Conservation (phyloP, 257 asterid genomes). For the Galeopsis tetrahit region DNA sequence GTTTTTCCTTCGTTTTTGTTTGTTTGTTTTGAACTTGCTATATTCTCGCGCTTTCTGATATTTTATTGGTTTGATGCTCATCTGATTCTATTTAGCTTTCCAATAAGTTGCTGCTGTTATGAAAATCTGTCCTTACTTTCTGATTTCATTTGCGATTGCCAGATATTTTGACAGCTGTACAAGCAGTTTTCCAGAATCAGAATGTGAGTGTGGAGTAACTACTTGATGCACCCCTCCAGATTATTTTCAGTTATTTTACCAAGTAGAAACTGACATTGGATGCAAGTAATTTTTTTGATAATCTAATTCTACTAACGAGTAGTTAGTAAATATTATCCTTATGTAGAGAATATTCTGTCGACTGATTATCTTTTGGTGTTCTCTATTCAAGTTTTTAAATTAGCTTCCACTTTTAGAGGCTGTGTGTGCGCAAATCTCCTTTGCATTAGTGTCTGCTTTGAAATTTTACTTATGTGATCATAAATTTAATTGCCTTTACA, state of each 20-base stretch:
- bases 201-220: constrained; percentile 64
- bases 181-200: constrained; percentile 72
- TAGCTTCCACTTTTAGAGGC: constrained; percentile 22
- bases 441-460: constrained; percentile 21
- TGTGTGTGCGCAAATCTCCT: constrained; percentile 25
- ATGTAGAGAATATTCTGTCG: background rate
- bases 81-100: constrained; percentile 21
- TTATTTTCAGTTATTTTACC: constrained; percentile 11
- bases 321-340: constrained; percentile 17
- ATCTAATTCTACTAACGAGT: constrained; percentile 3
- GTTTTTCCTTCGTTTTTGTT: background rate
- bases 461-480: constrained; percentile 26
- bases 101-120: constrained; percentile 27
- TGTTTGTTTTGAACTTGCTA: constrained; percentile 8
- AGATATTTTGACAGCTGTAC: constrained; percentile 80
- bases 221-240: constrained; percentile 19
- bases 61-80: constrained; percentile 29
- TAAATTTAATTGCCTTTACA: constrained; percentile 42
- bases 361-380: background rate
- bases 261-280: constrained; percentile 24
- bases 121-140: constrained; percentile 29
- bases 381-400: constrained; percentile 18
- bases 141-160: constrained; percentile 42
- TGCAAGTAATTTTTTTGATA: background rate
- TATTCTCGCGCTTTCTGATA: constrained; percentile 16